A percentile compares a stretch with the other conserved stretches of the same genome.
phyloP scores from a whole-genome alignment of 2,329 filamentous ascomycete species.

The Ophiognomonia clavigignenti-juglandacearum region DNA sequence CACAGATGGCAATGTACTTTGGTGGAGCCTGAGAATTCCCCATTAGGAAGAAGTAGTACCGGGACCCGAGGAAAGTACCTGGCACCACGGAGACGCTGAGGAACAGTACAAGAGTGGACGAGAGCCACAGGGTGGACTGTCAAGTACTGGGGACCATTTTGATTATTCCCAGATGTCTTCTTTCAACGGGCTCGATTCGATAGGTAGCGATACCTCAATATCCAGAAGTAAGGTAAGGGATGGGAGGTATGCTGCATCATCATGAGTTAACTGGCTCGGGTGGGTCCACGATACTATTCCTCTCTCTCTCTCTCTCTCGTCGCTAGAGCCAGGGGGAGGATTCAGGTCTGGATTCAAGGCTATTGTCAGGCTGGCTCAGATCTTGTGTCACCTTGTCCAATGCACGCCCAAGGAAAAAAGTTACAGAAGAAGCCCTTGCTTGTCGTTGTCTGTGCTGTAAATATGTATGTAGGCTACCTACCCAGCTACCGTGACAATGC shows the following conservation, averaged over 20 bases:
- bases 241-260: slow-evolving; percentile 8
- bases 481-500: slow-evolving; percentile 6
- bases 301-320: not conserved
- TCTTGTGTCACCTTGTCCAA: no score
- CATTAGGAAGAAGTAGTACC: slow-evolving; percentile 9
- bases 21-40: slow-evolving; percentile 6
- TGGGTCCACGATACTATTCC: slow-evolving; percentile 9
- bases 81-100: not conserved
- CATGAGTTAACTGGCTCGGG: not conserved
- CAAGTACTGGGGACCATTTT: not conserved
- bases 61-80: slow-evolving; percentile 2
- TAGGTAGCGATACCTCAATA: slow-evolving; percentile 3
- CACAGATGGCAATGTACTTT: not conserved
- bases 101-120: slow-evolving; percentile 9
- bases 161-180: not conserved
- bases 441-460: no score
- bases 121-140: not conserved
- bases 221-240: slow-evolving; percentile 9
- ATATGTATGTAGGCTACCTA: no score
- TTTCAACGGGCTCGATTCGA: slow-evolving; percentile 1
- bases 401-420: no score
- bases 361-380: no score
- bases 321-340: no score
- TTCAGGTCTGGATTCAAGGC: no score
- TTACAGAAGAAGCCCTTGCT: no score